Evolutionary conservation across 768 basidiomycete genomes (phyloP).

Genomic region (Boletus barrowsii): DNA sequence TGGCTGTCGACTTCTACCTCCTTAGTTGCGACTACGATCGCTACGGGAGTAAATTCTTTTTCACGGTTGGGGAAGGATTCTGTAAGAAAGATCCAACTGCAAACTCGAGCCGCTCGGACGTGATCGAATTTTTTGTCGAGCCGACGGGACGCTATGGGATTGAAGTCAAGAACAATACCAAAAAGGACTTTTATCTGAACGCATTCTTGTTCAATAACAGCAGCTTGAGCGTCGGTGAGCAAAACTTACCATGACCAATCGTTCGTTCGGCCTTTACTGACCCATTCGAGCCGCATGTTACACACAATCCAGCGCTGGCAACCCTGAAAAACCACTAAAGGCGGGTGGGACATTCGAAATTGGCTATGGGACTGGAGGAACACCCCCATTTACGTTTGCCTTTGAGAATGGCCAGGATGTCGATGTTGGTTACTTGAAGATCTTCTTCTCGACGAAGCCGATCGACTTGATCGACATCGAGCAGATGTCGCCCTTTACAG

Average conservation of each 20-base stretch:
- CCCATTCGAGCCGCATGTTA: conserved; percentile 6
- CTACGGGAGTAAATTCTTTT: neutral
- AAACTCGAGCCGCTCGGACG: neutral
- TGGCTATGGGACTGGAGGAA: conserved; percentile 40
- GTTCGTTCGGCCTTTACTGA: neutral
- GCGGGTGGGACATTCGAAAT: conserved; percentile 24
- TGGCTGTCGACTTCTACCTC: conserved; percentile 13
- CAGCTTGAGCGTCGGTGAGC: conserved; percentile 36
- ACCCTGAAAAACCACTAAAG: conserved; percentile 5
- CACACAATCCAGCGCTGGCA: neutral
- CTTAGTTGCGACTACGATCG: conserved; percentile 5
- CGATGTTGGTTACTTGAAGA: conserved; percentile 43
- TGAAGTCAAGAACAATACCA: conserved; percentile 34
- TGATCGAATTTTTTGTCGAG: conserved; percentile 23
- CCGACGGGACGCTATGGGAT: conserved; percentile 32
- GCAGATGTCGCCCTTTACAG: conserved; percentile 33
- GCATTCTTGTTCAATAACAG: conserved; percentile 43
- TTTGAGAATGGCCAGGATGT: conserved; percentile 29
- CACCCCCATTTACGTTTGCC: conserved; percentile 30
- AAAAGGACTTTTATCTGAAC: conserved; percentile 36
- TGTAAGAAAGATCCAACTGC: neutral
- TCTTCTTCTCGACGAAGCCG: conserved; percentile 38
- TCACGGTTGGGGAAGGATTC: conserved; percentile 1
- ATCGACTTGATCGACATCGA: conserved; percentile 34
- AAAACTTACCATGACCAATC: neutral